Base-by-base conservation (phyloP, 2,329 filamentous ascomycete genomes). In the Alternaria gansuensis region DNA sequence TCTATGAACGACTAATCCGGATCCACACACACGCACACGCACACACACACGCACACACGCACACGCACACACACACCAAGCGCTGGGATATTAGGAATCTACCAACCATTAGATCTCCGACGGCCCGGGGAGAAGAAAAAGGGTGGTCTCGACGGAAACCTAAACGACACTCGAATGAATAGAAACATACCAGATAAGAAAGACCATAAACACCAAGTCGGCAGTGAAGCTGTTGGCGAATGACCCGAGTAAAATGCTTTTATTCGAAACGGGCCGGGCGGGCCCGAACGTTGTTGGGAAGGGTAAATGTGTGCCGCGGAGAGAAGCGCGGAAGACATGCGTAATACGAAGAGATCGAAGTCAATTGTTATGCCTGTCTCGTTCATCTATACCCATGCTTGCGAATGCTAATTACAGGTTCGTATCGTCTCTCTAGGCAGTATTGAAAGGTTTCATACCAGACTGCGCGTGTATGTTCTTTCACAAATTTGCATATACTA, bases 41-140 rank as follows among this genome's bases (percentile, higher is more conserved):
- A 17, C 17, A 17, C 17, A 17, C 17, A 23, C 21, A 31, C 44
- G n/a, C n/a, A n/a, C 31, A 40, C 17, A 17, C 17, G 2, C 17
- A 17, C 17, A 17, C 17, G 2, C 17, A 17, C 17, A 17, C 17
- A 17, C 17, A 23, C 21, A 31, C 44, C 31, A 48, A 48, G 44
- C 29, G 21, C 44, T 21, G 44, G 36, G 44, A 36, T 13, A n/a
- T 48, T 36, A 14, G 29, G 44, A 36, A 21, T 11, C 36, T 36
- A 14, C 21, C 21, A 48, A 3, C 21, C 21, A 26, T 13, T 34
- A 48, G 13, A 24, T 34, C 21, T 26, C 31, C 26, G 29, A 36
- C 44, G 34, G 31, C 44, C 44, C 31, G 44, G 44, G 44, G 44
- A 48, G 29, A 48, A 34, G 29, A 23, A 46, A 23, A 21, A 48